These are phyloP conservation scores for Blastobotrys capitulatus DNA, from an alignment of 1,139 yeast species.

Conservation along the genomic window DNA sequence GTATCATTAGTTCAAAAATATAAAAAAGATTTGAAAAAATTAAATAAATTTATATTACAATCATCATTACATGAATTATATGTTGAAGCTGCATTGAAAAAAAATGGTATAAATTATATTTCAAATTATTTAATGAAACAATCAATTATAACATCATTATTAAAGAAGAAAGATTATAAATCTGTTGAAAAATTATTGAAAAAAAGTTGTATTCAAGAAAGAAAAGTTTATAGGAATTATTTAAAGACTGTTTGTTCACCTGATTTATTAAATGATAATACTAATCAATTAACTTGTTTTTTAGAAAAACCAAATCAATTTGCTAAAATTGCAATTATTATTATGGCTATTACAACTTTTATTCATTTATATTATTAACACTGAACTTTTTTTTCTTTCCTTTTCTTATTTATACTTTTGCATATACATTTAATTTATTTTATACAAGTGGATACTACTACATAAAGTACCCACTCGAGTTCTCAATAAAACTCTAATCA, in stretches of 20 bases:
- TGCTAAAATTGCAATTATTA: not conserved
- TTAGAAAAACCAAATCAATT: not conserved
- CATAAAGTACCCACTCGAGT: no score
- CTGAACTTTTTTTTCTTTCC: no score
- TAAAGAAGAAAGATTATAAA: not conserved
- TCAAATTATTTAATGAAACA: not conserved
- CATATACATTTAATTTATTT: no score
- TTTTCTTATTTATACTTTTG: no score
- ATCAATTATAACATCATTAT: not conserved
- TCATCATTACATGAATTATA: slow-evolving; percentile 8
- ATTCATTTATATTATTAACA: not conserved
- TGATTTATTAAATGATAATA: not conserved
- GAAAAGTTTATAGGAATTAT: slow-evolving; percentile 4
- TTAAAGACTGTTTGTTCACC: not conserved
- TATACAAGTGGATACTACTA: no score
- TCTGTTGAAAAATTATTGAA: not conserved
- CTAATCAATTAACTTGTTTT: not conserved
- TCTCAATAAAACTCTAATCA: no score
- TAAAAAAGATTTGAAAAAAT: not conserved
- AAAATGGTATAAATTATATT: not conserved
- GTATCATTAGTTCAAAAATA: not conserved
- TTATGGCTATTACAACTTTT: not conserved
- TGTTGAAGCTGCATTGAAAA: slow-evolving; percentile 3
- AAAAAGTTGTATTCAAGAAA: not conserved
- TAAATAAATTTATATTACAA: not conserved